These are phyloP conservation scores for Phialophora expanda DNA, from an alignment of 2,329 filamentous ascomycete genomes.

Conservation along the genomic window DNA sequence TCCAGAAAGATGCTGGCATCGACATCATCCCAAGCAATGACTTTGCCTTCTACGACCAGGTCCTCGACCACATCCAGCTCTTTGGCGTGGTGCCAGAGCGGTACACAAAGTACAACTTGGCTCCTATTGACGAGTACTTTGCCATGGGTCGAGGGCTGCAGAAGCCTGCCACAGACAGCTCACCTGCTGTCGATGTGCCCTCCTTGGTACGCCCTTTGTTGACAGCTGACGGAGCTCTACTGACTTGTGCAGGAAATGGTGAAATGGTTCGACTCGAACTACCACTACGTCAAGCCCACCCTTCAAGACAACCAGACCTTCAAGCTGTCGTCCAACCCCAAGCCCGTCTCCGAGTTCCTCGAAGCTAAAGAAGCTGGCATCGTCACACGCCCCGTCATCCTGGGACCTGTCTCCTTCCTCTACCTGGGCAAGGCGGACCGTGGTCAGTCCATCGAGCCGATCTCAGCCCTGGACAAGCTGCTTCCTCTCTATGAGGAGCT, in stretches of 20 bases:
- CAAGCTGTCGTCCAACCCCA: constrained; percentile 83
- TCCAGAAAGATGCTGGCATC: constrained; percentile 98
- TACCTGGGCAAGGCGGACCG: constrained; percentile 98
- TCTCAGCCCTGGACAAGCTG: constrained; percentile 90
- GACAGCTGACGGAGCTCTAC: constrained; percentile 20
- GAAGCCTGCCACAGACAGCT: constrained; percentile 67
- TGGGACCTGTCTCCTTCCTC: constrained; percentile 97
- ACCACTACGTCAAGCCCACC: constrained; percentile 99
- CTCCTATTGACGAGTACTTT: constrained; percentile 95
- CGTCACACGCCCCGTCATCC: constrained; percentile 86
- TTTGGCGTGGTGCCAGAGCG: constrained; percentile 92
- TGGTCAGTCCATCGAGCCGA: constrained; percentile 88
- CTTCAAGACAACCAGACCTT: constrained; percentile 97
- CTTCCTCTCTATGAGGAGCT: constrained; percentile 94
- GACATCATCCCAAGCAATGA: constrained; percentile 99
- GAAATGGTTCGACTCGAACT: constrained; percentile 99
- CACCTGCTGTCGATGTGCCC: constrained; percentile 77
- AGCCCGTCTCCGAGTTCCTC: constrained; percentile 91
- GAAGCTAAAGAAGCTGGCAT: constrained; percentile 99
- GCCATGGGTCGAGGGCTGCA: constrained; percentile 99
- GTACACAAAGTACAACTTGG: constrained; percentile 87
- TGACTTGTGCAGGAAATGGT: constrained; percentile 78
- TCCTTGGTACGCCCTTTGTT: constrained; percentile 64
- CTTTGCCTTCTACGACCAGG: constrained; percentile 98
- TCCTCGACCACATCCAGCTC: constrained; percentile 96